Base-by-base conservation (phyloP, 768 basidiomycete species). In the Phylloporus sp. region DNA sequence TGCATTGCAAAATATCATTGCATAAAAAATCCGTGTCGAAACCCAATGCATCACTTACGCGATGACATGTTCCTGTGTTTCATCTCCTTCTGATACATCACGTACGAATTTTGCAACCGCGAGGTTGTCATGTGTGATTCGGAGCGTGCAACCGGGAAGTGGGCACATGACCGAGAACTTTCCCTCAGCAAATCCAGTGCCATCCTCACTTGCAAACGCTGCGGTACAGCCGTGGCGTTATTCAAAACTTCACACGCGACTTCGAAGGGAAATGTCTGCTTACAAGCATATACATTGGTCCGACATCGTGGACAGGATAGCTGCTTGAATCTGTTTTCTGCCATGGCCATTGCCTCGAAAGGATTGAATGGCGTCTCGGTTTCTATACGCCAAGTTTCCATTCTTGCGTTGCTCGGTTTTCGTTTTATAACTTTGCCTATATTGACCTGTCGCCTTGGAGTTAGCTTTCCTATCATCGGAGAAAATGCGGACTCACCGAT, bases 111-210 rank as follows among this genome's bases (percentile, higher is more conserved):
- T 80, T 32, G 70, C 63, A 2, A 76, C 63, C 1, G 68, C 76
- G 3, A 81, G 68, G 11, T 56, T 67, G 18, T 73, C 68, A 36
- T 72, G 73, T 1, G 70, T 78, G 23, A 84, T 74, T 4, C 54
- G 59, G 24, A 72, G 64, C 12, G 49, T 49, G 55, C 81, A 83
- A 1, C 56, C 54, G 6, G 68, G 64, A 28, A 70, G 58, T 12
- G 66, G 66, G 53, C 81, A 83, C 35, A 27, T 22, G 1, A 56
- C 44, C 5, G 29, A 58, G 50, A 82, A 82, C 0, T 59, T 62
- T 20, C 58, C 62, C 54, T 81, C 79, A 0, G 76, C 60, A 47
- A 80, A 83, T 0, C 82, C 82, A 1, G 71, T 74, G 1, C 75
- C 77, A 0, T 61, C 53, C 6, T 58, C 59, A 5, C 65, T 74